Base-by-base conservation (phyloP, 2,329 filamentous ascomycete genomes). In the Pseudocercospora macadamiae region DNA sequence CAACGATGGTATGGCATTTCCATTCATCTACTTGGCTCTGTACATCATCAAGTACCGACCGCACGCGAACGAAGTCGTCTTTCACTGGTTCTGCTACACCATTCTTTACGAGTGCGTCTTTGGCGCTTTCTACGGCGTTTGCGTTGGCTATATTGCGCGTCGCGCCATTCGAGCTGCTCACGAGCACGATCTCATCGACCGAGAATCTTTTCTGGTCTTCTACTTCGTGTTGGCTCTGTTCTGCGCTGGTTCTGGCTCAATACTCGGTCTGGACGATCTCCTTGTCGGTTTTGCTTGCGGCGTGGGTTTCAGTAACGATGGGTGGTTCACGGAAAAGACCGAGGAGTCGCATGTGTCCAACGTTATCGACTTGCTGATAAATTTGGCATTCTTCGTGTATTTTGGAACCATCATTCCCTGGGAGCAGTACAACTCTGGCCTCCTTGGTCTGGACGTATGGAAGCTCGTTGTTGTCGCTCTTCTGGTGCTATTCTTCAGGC, bases 1-100 rank as follows among this genome's bases (percentile, higher is more conserved):
- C 79, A 99, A 99, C 82, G 95, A 99, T 74, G 95, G 95, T 77
- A 99, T 99, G 95, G 95, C 95, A 1, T 99, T 99, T 72, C 95
- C 95, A 0, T 99, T 99, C 75, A 86, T 99, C 69, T 99, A 99
- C 73, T 82, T 99, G 26, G 88, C 90, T 1, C 80, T 97, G 26
- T 97, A 97, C 75, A 84, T 97, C 47, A 90, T 97, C 65, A 86
- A 89, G 65, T 96, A 93, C 73, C 81, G 88, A 63, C 86, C 86
- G 25, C 75, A 89, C 66, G 86, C 89, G 4, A 76, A 78, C 47
- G 76, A 89, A 54, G 90, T 96, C 39, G 84, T 88, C 14, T 88
- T 88, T 63, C 86, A 97, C 76, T 99, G 93, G 88, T 85, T 97
- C 68, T 90, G 93, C 70, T 86, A 89, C 68, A 96, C 91, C 30